Conservation (phyloP, 805 yeast species). For the Candida chauliodis region DNA sequence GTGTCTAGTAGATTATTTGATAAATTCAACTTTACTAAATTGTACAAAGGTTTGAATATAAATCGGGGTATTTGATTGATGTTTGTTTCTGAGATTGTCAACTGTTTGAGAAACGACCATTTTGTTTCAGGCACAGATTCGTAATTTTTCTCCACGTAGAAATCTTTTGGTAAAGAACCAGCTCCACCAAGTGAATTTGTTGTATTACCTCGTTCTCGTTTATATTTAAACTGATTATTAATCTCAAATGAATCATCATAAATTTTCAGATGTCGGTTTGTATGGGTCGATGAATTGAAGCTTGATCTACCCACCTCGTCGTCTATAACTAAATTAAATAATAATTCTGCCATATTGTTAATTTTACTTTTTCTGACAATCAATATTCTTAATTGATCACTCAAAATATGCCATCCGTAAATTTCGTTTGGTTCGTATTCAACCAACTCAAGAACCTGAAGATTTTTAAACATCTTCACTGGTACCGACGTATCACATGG, state of each 20-base stretch:
- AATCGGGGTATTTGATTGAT: slow-evolving; percentile 31
- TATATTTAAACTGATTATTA: slow-evolving; percentile 23
- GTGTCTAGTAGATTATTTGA: slow-evolving; percentile 49
- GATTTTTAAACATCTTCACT: slow-evolving; percentile 54
- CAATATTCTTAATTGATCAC: slow-evolving; percentile 53
- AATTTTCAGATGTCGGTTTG: slow-evolving; percentile 9
- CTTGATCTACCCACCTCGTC: slow-evolving; percentile 43
- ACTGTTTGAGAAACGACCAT: slow-evolving; percentile 40
- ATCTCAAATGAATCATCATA: slow-evolving; percentile 13
- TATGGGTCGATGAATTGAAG: slow-evolving; percentile 22
- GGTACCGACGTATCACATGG: slow-evolving; percentile 73
- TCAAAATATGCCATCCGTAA: slow-evolving; percentile 59
- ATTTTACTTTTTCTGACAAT: slow-evolving; percentile 51
- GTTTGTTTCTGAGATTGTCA: slow-evolving; percentile 38
- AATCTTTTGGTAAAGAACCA: slow-evolving; percentile 24
- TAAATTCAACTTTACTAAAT: slow-evolving; percentile 48
- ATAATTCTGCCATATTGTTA: slow-evolving; percentile 49
- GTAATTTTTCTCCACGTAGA: slow-evolving; percentile 13
- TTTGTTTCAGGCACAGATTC: slow-evolving; percentile 29
- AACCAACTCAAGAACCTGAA: slow-evolving; percentile 56
- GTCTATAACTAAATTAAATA: slow-evolving; percentile 51
- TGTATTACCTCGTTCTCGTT: slow-evolving; percentile 23
- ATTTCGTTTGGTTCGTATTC: slow-evolving; percentile 63
- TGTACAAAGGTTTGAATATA: slow-evolving; percentile 36
- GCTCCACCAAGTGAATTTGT: slow-evolving; percentile 17